Conservation (phyloP, 768 basidiomycete species). For the Galerina marginata region DNA sequence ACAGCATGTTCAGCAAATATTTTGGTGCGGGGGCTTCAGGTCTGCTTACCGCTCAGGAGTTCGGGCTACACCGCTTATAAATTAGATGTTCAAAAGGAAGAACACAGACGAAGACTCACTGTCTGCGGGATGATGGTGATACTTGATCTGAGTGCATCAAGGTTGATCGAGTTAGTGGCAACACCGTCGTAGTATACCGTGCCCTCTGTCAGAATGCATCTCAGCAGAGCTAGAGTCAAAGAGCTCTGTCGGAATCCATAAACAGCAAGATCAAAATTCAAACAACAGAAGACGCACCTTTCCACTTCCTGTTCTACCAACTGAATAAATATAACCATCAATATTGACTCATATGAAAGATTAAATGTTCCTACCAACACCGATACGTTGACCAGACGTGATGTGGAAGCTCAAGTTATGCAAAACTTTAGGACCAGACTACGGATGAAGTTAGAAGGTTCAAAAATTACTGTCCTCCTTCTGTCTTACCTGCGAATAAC, state of each 20-base stretch:
- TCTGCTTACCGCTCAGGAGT: conserved; percentile 18
- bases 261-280: neutral
- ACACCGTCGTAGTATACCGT: conserved; percentile 61
- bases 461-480: conserved; percentile 40
- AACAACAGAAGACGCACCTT: conserved; percentile 36
- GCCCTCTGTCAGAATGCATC: conserved; percentile 59
- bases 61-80: conserved; percentile 14
- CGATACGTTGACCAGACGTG: conserved; percentile 62
- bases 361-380: conserved; percentile 34
- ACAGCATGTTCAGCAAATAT: neutral
- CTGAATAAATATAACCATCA: conserved; percentile 22
- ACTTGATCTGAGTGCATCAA: conserved; percentile 59
- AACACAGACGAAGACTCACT: conserved; percentile 28
- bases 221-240: conserved; percentile 46
- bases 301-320: conserved; percentile 54
- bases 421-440: conserved; percentile 56
- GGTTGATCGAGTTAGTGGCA: conserved; percentile 52
- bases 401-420: conserved; percentile 58
- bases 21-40: neutral
- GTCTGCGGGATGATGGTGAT: conserved; percentile 67
- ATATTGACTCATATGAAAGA: too few species aligned
- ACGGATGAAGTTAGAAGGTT: conserved; percentile 13
- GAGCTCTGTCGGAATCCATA: conserved; percentile 46
- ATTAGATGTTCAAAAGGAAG: neutral
- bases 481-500: conserved; percentile 46